Percentiles rank a stretch among this genome's conserved stretches.
Conservation (phyloP, 108 stramenopile genomes). For the Nitzschia sp. region DNA sequence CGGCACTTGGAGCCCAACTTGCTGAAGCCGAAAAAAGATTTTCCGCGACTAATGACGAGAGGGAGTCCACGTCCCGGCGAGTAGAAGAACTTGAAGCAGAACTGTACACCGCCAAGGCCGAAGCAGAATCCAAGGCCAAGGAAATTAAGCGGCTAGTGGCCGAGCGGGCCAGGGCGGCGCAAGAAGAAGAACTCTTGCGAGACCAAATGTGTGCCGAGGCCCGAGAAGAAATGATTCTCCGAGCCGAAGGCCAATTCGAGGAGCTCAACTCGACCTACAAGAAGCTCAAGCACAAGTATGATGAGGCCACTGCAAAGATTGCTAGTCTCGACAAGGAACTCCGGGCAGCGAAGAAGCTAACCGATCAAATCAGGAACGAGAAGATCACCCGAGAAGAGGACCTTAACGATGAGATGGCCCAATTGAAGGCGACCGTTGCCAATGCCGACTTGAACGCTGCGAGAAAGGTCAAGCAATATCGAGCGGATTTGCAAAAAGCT, state of each 20-base stretch:
- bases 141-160: conserved; percentile 23
- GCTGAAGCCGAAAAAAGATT: conserved; percentile 38
- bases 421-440: conserved; percentile 42
- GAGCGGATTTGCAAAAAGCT: conserved; percentile 28
- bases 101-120: conserved; percentile 5
- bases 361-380: conserved; percentile 26
- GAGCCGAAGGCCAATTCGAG: conserved; percentile 55
- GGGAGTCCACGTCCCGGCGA: neutral
- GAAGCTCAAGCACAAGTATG: conserved; percentile 53
- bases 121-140: conserved; percentile 9
- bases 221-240: conserved; percentile 48
- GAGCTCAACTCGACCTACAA: conserved; percentile 46
- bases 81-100: conserved; percentile 16
- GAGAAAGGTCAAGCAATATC: conserved; percentile 25
- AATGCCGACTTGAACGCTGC: conserved; percentile 31
- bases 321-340: conserved; percentile 40
- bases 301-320: conserved; percentile 30
- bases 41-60: conserved; percentile 1
- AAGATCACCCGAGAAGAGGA: conserved; percentile 28
- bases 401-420: conserved; percentile 42
- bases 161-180: conserved; percentile 32
- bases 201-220: conserved; percentile 45
- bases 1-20: conserved; percentile 47
- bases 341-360: conserved; percentile 23
- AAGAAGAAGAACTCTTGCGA: conserved; percentile 29